Evolutionary conservation across 345 rosid genomes (phyloP).

Genomic region (Chamaenerion angustifolium): DNA sequence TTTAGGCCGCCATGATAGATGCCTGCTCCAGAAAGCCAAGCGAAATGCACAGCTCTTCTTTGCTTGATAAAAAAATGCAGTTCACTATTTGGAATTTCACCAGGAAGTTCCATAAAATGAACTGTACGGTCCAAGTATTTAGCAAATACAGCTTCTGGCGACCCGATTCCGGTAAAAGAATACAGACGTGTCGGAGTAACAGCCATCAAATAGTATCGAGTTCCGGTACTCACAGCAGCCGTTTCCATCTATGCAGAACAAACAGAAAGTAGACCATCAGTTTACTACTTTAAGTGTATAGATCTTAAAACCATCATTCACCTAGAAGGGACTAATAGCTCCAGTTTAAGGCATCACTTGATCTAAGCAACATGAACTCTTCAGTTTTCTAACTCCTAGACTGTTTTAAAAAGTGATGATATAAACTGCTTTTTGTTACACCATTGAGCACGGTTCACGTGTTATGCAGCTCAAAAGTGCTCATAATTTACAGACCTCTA

Average conservation of each 20-base stretch:
- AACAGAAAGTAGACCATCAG: constrained; percentile 1
- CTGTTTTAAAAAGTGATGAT: not conserved
- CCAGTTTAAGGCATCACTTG: not conserved
- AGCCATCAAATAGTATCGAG: constrained; percentile 96
- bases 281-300: not conserved
- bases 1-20: constrained; percentile 89
- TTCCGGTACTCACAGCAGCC: constrained; percentile 51
- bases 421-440: no score
- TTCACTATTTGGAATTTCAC: constrained; percentile 94
- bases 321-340: not conserved
- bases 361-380: not conserved
- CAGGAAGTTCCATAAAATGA: constrained; percentile 99
- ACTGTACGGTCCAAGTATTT: constrained; percentile 86
- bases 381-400: not conserved
- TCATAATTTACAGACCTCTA: not conserved
- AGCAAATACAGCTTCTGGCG: constrained; percentile 74
- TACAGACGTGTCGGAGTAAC: constrained; percentile 95
- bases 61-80: constrained; percentile 94
- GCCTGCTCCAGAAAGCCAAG: constrained; percentile 99
- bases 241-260: constrained; percentile 70
- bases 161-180: constrained; percentile 91
- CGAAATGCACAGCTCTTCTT: constrained; percentile 93
- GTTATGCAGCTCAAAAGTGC: not conserved
- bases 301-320: not conserved
- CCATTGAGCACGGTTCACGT: no score